Evolutionary conservation across 176 grass and related monocot species (phyloP), one percentile per base, ranked within the genome.

Genomic region (barley (Hordeum vulgare)): DNA sequence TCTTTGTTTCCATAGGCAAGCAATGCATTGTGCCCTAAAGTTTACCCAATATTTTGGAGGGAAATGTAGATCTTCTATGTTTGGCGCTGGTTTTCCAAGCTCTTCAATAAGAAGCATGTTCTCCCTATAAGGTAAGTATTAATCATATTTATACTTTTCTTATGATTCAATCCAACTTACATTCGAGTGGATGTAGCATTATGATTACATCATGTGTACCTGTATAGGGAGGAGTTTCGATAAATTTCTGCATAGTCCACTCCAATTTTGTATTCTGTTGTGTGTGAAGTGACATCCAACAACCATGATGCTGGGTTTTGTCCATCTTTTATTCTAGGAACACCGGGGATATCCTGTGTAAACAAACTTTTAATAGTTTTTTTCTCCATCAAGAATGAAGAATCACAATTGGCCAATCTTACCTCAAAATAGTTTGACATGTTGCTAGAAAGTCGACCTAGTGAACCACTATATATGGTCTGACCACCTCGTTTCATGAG

Each of bases 381-480:
- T 37, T 2, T 41, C 23, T 69, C 28, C 57, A 62, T 61, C 26
- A 61, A 20, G 42, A 83, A 71, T n/a, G 24, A 0, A 71, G 1
- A 72, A 66, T 36, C 10, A 23, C 85, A 66, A 29, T 47, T 15
- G 3, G 14, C 1, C 21, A 36, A 44, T 60, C 61, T 92, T 97
- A 94, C 92, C 92, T 94, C 90, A 9, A 97, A 97, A 80, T 97
- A 97, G 51, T 91, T 84, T 85, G 88, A 89, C 86, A 97, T 94
- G 61, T 89, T 93, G 7, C 41, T 66, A 64, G 92, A 97, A 51
- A 93, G 74, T 75, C 86, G 83, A 28, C 95, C 95, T 68, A 97
- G 66, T 39, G 90, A 89, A 70, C 92, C 95, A 79, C 59, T 91
- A 60, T 97, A 97, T n/a, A 94, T 93, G 13, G 94, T 63, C 75